Evolutionary conservation across 768 basidiomycete species (phyloP), one percentile per base, ranked within the genome.

Genomic region (Termitomyces sp.): DNA sequence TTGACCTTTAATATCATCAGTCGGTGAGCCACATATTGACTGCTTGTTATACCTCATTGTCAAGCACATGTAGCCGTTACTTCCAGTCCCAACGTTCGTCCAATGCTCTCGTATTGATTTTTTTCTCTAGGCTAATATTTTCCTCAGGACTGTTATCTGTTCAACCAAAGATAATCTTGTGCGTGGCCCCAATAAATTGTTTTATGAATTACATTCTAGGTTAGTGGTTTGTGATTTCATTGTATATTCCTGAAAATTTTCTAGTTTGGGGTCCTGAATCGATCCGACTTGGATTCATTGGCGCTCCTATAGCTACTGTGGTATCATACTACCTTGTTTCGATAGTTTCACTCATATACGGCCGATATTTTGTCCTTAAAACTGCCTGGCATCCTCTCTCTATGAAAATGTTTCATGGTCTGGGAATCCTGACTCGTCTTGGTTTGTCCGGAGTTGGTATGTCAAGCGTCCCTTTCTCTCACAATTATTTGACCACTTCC

Each of bases 271-370:
- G 91, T 1, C 92, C 91, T 0, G 73, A 80, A 48, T 74, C 83
- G 1, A 72, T 96, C 55, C 77, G 87, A 11, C 74, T 98, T 1
- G 94, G 94, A 1, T 98, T 91, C 72, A 82, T 89, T 50, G 95
- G 95, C 11, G 94, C 94, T 3, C 95, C 96, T 0, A 75, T 97
- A 14, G 89, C 94, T 0, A 93, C 93, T 1, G 84, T 87, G 0
- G 77, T 93, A 48, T 89, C 88, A 15, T 90, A 92, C 73, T 95
- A 93, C 67, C 75, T 95, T 19, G 84, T 93, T 44, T 74, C 83
- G 0, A 55, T 81, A 41, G 64, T 77, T 45, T 87, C 83, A 2
- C 71, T 88, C 50, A 52, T 78, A 37, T 90, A 89, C 58, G 87
- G 82, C 10, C 68, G 83, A 23, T 79, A 76, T 64, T 82, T 77